A percentile compares a stretch with the other conserved stretches of the same genome.
Evolutionary conservation across 2,329 filamentous ascomycete species (phyloP).

Genomic region (Aspergillus tubingensis): DNA sequence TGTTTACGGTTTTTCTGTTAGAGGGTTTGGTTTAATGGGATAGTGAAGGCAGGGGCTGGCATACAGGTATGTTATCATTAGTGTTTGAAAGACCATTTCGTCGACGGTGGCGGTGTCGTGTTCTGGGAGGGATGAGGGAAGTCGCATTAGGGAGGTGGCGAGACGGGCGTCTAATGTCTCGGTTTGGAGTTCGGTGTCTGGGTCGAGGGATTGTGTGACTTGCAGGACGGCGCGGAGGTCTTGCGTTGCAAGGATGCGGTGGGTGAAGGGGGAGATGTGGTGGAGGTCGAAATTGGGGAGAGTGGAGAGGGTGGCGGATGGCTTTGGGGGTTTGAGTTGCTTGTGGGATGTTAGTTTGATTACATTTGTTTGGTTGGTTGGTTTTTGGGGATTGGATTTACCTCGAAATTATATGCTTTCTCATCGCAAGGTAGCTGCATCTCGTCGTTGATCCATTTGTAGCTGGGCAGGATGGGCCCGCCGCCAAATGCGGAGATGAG

Average conservation of each 20-base stretch:
- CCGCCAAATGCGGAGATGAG: constrained; percentile 69
- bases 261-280: constrained; percentile 73
- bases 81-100: constrained; percentile 50
- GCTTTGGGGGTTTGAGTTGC: constrained; percentile 57
- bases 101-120: constrained; percentile 69
- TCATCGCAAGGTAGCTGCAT: constrained; percentile 77
- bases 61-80: constrained; percentile 34
- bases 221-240: constrained; percentile 71
- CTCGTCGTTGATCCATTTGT: constrained; percentile 50
- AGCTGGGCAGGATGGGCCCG: constrained; percentile 17
- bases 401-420: constrained; percentile 47
- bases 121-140: constrained; percentile 67
- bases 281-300: constrained; percentile 51
- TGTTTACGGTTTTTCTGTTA: too few relatives aligned
- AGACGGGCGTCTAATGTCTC: constrained; percentile 58
- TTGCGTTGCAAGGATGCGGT: constrained; percentile 73
- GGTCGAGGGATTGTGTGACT: constrained; percentile 25
- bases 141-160: constrained; percentile 65
- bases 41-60: too few relatives aligned
- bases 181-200: constrained; percentile 30
- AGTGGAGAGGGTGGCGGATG: constrained; percentile 55
- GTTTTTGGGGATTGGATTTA: constrained; percentile 6
- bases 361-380: neutral
- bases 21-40: too few relatives aligned
- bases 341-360: constrained; percentile 39